Evolutionary conservation across 108 stramenopile genomes (phyloP).

Genomic region (Mediolabrus comicus): DNA sequence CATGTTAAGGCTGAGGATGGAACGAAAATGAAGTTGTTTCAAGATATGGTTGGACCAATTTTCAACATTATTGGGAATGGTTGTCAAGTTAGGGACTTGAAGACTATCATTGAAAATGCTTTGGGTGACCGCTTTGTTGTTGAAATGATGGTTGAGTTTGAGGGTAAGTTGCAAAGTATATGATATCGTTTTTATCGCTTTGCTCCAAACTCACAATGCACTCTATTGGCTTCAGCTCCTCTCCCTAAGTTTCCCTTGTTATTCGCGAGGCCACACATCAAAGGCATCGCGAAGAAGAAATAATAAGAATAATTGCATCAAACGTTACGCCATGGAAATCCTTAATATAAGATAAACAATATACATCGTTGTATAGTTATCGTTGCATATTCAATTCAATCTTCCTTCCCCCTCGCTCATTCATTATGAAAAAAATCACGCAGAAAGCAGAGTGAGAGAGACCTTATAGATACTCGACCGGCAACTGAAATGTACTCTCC

Average conservation of each 20-base stretch:
- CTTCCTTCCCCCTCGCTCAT: no score
- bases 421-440: no score
- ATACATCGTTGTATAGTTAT: no score
- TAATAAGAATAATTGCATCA: no score
- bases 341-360: no score
- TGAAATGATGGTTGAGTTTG: conserved; percentile 11
- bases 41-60: conserved; percentile 37
- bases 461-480: conserved; percentile 68
- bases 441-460: no score
- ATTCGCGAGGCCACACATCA: conserved; percentile 35
- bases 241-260: conserved; percentile 12
- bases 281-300: conserved; percentile 38
- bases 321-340: no score
- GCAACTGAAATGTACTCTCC: conserved; percentile 65
- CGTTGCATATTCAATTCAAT: no score
- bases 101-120: conserved; percentile 8
- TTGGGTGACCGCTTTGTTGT: conserved; percentile 16
- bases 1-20: conserved; percentile 41
- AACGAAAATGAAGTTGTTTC: conserved; percentile 15
- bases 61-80: conserved; percentile 50
- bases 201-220: no score
- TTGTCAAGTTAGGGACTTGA: conserved; percentile 42
- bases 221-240: no score
- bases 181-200: no score
- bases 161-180: no score